Conservation (phyloP, 2,329 filamentous ascomycete species). For the Neodidymelliopsis sp. region DNA sequence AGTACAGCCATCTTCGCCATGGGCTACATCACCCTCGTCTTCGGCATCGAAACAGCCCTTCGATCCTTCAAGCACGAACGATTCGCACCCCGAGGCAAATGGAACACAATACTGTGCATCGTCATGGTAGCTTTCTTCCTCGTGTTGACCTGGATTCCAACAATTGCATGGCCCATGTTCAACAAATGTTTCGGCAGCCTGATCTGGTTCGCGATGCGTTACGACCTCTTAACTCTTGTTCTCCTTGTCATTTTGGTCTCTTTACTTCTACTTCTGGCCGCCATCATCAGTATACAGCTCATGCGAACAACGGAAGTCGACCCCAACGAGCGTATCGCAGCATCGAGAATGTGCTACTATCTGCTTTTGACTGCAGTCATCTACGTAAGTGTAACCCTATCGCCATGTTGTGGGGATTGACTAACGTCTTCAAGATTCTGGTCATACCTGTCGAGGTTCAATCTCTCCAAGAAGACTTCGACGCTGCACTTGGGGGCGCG, state of each 20-base stretch:
- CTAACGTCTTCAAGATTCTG: constrained; percentile 53
- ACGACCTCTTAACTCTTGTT: constrained; percentile 64
- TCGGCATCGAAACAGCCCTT: constrained; percentile 67
- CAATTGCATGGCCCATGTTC: constrained; percentile 62
- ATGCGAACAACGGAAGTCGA: constrained; percentile 64
- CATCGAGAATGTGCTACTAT: constrained; percentile 75
- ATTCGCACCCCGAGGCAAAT: constrained; percentile 67
- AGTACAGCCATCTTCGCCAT: constrained; percentile 69
- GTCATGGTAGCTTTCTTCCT: constrained; percentile 59
- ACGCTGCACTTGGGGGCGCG: constrained; percentile 59
- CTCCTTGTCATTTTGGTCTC: constrained; percentile 61
- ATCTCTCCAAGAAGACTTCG: constrained; percentile 54
- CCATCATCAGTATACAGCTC: constrained; percentile 65
- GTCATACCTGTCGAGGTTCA: constrained; percentile 70
- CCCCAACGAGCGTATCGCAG: constrained; percentile 66
- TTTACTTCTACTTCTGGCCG: constrained; percentile 59
- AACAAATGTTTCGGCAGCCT: constrained; percentile 72
- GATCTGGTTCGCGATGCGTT: constrained; percentile 71
- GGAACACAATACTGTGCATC: constrained; percentile 66
- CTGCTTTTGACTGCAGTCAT: constrained; percentile 63
- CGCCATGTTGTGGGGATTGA: background rate
- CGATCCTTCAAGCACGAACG: constrained; percentile 63
- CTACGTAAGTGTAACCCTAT: constrained; percentile 57
- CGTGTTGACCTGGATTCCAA: constrained; percentile 66
- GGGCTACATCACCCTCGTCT: constrained; percentile 70